These are phyloP conservation scores for Leptosphaerulina australis DNA, from an alignment of 2,329 filamentous ascomycete genomes.

Conservation along the genomic window DNA sequence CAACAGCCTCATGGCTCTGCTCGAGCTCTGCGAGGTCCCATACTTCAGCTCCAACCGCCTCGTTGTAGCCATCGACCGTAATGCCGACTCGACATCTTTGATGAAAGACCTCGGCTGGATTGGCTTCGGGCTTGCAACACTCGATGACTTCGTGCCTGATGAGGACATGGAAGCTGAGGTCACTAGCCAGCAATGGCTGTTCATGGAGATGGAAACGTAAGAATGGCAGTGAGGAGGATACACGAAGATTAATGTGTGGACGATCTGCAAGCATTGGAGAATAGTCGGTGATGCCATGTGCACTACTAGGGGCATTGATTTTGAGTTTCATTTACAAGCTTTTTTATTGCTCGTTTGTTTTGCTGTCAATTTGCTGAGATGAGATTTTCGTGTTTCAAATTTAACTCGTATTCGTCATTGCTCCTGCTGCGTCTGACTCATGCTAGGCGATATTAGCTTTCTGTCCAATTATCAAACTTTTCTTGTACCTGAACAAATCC, in stretches of 20 bases:
- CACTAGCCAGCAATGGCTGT: conserved; percentile 80
- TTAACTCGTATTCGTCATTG: no score
- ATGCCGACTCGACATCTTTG: conserved; percentile 65
- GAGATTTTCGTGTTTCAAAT: no score
- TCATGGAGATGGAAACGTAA: conserved; percentile 85
- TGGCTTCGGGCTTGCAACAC: conserved; percentile 81
- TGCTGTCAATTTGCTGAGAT: no score
- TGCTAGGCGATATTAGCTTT: no score
- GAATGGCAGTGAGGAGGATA: conserved; percentile 32
- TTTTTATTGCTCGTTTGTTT: not conserved
- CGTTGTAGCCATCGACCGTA: conserved; percentile 79
- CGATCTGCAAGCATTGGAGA: not conserved
- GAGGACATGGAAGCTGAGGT: conserved; percentile 54
- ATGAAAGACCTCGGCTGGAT: conserved; percentile 91
- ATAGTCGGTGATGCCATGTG: not conserved
- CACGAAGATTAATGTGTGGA: not conserved
- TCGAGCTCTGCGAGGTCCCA: conserved; percentile 80
- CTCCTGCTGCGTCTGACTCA: no score
- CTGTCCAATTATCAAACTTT: no score
- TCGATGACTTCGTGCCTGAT: conserved; percentile 73
- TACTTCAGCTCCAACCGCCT: conserved; percentile 75
- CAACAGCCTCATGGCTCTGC: conserved; percentile 73
- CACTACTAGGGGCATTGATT: not conserved
- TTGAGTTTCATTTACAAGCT: not conserved
- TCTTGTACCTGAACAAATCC: no score